Evolutionary conservation across 2,329 filamentous ascomycete genomes (phyloP), one percentile per base, ranked within the genome.

Genomic region (Microascus cirrosus): DNA sequence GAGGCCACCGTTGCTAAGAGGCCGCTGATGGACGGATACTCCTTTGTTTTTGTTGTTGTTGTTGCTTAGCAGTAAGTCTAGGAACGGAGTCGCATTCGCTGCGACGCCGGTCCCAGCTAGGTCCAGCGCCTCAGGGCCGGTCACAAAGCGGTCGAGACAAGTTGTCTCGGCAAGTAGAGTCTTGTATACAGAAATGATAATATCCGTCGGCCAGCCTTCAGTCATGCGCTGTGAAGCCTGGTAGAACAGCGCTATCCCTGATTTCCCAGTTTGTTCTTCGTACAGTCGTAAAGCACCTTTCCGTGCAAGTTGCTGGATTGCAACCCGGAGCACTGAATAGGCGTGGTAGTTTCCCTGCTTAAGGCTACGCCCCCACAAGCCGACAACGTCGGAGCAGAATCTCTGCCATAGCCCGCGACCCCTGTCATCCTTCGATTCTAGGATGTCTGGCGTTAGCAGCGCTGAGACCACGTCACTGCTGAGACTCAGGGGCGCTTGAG

Each of bases 401-500:
- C 59, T 45, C 35, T 54, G 13, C 60, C 58, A 61, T n/a, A 60
- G 36, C 39, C 60, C 48, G 20, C 24, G 24, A 11, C 54, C 59
- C 6, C 28, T 18, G 10, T 36, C 12, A 45, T 60, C 57, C 35
- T 32, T 35, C 3, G 24, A 53, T 11, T 35, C n/a, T 12, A 58
- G 24, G 25, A 50, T 53, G 22, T 54, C 56, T 5, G 53, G 25
- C 1, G 24, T 59, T 25, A 60, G 28, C 1, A 53, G 28, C 4
- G 25, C 51, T 15, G 51, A n/a, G 18, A 53, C 11, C 12, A 22
- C 24, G 11, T 53, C 24, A 15, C 12, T 34, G 51, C 15, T 53
- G 13, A 53, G 24, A 25, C 7, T 15, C 6, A n/a, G 51, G 15
- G 35, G 12, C n/a, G 25, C 12, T 22, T 50, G 24, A 13, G 39